These are phyloP conservation scores for Flaveria trinervia DNA, from an alignment of 129 eudicot species.

Conservation along the genomic window DNA sequence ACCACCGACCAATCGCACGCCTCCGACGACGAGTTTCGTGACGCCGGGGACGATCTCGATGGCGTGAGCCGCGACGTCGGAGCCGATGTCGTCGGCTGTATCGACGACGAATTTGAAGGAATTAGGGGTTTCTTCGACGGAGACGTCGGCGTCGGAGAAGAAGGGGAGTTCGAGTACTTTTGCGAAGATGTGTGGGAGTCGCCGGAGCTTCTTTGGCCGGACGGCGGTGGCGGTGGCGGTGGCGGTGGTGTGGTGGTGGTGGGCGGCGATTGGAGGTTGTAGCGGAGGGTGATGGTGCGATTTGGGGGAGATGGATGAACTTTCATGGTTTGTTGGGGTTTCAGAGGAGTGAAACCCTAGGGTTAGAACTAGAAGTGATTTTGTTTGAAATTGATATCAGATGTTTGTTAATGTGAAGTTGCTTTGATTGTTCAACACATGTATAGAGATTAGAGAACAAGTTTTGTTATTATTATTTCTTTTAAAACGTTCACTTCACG, in stretches of 20 bases:
- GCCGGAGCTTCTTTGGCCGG: slow-evolving; percentile 58
- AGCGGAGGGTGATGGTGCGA: slow-evolving; percentile 39
- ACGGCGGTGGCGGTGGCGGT: not conserved
- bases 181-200: slow-evolving; percentile 85
- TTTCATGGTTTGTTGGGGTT: slow-evolving; percentile 44
- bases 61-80: slow-evolving; percentile 49
- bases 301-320: slow-evolving; percentile 61
- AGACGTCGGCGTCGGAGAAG: slow-evolving; percentile 65
- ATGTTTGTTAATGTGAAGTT: too few species aligned
- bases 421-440: too few species aligned
- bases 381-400: too few species aligned
- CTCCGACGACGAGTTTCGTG: slow-evolving; percentile 58
- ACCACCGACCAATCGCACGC: slow-evolving; percentile 10
- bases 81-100: slow-evolving; percentile 46
- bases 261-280: not conserved
- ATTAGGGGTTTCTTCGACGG: slow-evolving; percentile 52
- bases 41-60: slow-evolving; percentile 70
- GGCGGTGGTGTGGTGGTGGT: not conserved
- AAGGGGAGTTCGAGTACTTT: slow-evolving; percentile 75
- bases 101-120: slow-evolving; percentile 52
- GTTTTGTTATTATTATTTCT: too few species aligned
- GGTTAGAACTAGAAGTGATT: not conserved
- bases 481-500: too few species aligned
- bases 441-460: too few species aligned
- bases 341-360: not conserved